Evolutionary conservation across 257 asterid genomes (phyloP), one percentile per base, ranked within the genome.

Genomic region (Solanum medicagineum): DNA sequence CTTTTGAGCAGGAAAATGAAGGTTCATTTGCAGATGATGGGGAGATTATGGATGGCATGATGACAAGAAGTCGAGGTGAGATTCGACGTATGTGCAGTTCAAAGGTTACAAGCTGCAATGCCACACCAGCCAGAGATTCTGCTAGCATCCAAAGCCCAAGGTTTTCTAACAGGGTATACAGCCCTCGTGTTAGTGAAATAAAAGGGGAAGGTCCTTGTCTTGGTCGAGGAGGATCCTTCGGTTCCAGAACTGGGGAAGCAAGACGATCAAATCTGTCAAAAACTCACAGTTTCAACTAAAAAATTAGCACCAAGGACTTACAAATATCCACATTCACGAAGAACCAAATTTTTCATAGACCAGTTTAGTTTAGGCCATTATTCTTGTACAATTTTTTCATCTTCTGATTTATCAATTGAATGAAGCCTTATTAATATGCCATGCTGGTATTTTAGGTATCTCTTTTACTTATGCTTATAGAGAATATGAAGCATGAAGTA

Each of bases 1-100:
- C 29, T 15, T 22, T 60, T 81, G 16, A 60, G 42, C 75, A 81
- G 85, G 85, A 82, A 82, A 82, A 60, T 77, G 66, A 77, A 60
- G 56, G 74, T 24, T 81, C 83, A 45, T 86, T 56, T 86, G 88
- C 40, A 47, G 84, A 83, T 59, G 84, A 83, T 47, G 70, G 60
- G 80, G 84, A 86, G 83, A 86, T 73, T 32, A 60, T 73, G 59
- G 84, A 86, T 83, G 84, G 80, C 14, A 74, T 74, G 62, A 57
- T 86, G 80, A 86, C 88, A 57, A 86, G 88, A 81, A 59, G 88
- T 40, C 24, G 86, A 63, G 80, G 86, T 60, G 88, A 83, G 84
- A 73, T 83, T 57, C 65, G 84, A 83, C 84, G 86, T 57, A 70
- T 86, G 56, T 40, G 84, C 24, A 86, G 88, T 68, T 53, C 57